Evolutionary conservation across 768 basidiomycete genomes (phyloP), one percentile per base, ranked within the genome.

Genomic region (Sporobolomyces pararoseus): DNA sequence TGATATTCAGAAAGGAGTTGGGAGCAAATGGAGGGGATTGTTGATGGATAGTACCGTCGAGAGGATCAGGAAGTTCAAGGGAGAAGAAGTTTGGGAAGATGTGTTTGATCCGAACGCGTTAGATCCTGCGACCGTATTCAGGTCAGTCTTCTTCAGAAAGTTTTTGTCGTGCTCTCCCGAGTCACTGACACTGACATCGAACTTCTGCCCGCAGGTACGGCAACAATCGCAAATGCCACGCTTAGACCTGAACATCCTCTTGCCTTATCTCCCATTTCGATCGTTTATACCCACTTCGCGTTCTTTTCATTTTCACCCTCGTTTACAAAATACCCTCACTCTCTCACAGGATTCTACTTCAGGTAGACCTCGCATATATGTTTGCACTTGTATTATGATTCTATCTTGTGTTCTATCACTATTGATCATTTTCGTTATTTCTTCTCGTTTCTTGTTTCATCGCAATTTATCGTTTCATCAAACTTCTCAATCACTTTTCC

Each of bases 21-120:
- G 73, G 27, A 71, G 69, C 63, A 66, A 65, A 50, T 74, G 73
- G 73, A n/a, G 73, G 6, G 69, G 73, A 0, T 17, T 65, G 51
- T 37, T 74, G 35, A 65, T 67, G 69, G 73, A 74, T 39, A 65
- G 63, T 53, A 74, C 73, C 46, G 63, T 64, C 9, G 73, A 74
- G 25, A 46, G 73, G 47, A 65, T 74, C 0, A 17, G 50, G 44
- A 51, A 35, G 25, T 37, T 47, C 5, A 46, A 65, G 3, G 73
- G 73, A 7, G 53, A 60, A 9, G 63, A 55, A 51, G 49, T 62
- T 9, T 65, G 42, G 52, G 66, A 70, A 42, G 60, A 68, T 13
- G 46, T 27, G 21, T 74, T 46, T 34, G 66, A 74, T 34, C 57
- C 58, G 14, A 16, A 49, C 14, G 37, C 50, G 16, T 57, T 66